Base-by-base conservation (phyloP, 2,329 filamentous ascomycete genomes). In the Colletotrichum sublineola region DNA sequence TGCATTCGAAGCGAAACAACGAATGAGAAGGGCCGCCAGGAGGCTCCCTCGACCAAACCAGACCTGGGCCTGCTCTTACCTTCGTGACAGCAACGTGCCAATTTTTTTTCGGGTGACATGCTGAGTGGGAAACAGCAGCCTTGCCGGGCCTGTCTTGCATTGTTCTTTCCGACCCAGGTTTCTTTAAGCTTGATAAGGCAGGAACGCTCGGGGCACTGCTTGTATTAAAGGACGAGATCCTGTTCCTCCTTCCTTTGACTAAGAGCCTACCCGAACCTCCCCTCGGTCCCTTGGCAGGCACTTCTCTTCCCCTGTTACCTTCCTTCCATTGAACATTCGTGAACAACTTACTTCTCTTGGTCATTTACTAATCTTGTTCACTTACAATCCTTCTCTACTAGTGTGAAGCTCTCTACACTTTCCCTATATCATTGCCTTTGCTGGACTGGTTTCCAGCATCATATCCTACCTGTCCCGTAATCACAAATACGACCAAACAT, bases 181-280 rank as follows among this genome's bases (percentile, higher is more conserved):
- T 52, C 18, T 36, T 36, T 18, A 57, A 70, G 70, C 66, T 69
- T 65, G 67, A 44, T 14, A 60, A 60, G 14, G 12, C 29, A 56
- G 42, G 48, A 46, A 42, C 55, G 64, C 38, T 61, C 24, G 42
- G 18, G 53, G 40, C 44, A 31, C 55, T 58, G 48, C 69, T 33
- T 42, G 33, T 73, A 73, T 73, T 73, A 65, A 73, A 70, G 66
- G 15, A 64, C 38, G 64, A 65, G 48, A 55, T 50, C 61, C 66
- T 61, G 14, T 61, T 42, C 66, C 24, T 73, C 65, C 66, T 64
- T 64, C 70, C 60, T 65, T 73, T 61, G 67, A 65, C 33, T 5
- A 50, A 46, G 55, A 72, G 33, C 33, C 57, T 46, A 55, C 40
- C 65, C 33, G 20, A 48, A 69, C 60, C 38, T 24, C n/a, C 46